Evolutionary conservation across 768 basidiomycete genomes (phyloP).

Genomic region (Leccinum broughii): DNA sequence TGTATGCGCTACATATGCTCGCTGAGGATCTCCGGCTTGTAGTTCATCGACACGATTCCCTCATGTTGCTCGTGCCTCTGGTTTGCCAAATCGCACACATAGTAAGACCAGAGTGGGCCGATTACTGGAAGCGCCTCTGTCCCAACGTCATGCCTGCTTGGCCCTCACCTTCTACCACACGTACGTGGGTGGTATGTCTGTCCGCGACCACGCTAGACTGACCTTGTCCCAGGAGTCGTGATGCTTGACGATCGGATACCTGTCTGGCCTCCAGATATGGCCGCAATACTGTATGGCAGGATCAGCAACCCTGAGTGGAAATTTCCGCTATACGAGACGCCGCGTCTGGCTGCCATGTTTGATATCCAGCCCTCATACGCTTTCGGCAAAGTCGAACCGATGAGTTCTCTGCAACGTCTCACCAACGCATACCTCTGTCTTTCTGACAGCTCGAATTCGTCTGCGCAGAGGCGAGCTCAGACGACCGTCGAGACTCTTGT

Average conservation of each 20-base stretch:
- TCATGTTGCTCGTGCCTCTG: constrained; percentile 59
- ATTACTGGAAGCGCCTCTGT: constrained; percentile 87
- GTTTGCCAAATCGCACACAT: constrained; percentile 62
- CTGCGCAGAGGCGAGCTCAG: constrained; percentile 66
- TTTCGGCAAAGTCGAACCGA: constrained; percentile 62
- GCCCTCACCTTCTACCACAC: constrained; percentile 48
- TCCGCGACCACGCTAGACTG: constrained; percentile 4
- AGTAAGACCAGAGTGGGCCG: constrained; percentile 83
- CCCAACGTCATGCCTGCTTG: constrained; percentile 62
- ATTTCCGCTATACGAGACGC: constrained; percentile 46
- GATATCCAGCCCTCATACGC: constrained; percentile 55
- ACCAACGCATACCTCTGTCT: constrained; percentile 58
- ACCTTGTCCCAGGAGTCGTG: constrained; percentile 38
- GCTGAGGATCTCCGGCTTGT: constrained; percentile 68
- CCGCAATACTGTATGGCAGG: constrained; percentile 58
- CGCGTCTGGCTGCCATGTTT: constrained; percentile 49
- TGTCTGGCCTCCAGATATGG: constrained; percentile 76
- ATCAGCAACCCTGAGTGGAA: constrained; percentile 71
- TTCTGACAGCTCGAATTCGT: constrained; percentile 50
- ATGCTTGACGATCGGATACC: constrained; percentile 69
- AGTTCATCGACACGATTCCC: constrained; percentile 53
- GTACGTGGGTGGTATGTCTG: constrained; percentile 11
- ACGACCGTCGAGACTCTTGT: constrained; percentile 61
- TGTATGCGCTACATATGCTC: constrained; percentile 78
- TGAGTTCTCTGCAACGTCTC: constrained; percentile 53